phyloP scores from a whole-genome alignment of 163 green algal genomes.

The Coccomyxa subellipsoidea region DNA sequence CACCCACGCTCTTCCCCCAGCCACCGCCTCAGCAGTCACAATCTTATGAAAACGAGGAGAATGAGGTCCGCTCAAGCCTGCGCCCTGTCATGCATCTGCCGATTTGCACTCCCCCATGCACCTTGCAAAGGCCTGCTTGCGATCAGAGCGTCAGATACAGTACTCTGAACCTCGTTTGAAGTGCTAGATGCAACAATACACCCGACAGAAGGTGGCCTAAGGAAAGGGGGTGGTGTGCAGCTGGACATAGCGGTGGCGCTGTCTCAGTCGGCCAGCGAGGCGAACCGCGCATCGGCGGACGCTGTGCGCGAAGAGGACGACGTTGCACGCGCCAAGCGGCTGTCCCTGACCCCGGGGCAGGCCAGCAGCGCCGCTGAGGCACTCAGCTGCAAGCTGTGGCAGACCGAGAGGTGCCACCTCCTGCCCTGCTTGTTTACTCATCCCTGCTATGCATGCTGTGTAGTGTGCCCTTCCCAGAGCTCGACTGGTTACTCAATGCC shows the following conservation, averaged over 20 bases:
- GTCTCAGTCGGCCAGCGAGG: conserved; percentile 14
- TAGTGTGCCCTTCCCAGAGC: too few relatives aligned
- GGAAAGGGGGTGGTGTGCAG: background rate
- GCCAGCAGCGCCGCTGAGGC: conserved; percentile 19
- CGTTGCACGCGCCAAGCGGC: conserved; percentile 6
- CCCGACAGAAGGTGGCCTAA: too few relatives aligned
- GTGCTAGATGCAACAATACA: background rate
- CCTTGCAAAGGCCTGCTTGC: too few relatives aligned
- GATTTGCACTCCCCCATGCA: too few relatives aligned
- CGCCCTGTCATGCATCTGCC: too few relatives aligned
- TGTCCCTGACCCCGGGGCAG: conserved; percentile 2
- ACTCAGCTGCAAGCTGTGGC: conserved; percentile 27
- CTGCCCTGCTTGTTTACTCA: too few relatives aligned
- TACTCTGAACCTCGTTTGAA: background rate
- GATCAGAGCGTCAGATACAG: too few relatives aligned
- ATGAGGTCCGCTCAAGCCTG: background rate
- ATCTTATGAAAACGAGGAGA: background rate
- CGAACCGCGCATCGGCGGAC: background rate
- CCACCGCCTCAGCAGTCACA: background rate
- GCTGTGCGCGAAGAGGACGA: conserved; percentile 14
- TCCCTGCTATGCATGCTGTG: too few relatives aligned
- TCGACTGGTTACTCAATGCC: too few relatives aligned
- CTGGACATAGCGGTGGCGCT: conserved; percentile 20
- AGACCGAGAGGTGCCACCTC: conserved; percentile 19
- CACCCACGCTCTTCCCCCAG: background rate